phyloP scores from a whole-genome alignment of 108 stramenopile genomes.

The Skeletonema marinoi region DNA sequence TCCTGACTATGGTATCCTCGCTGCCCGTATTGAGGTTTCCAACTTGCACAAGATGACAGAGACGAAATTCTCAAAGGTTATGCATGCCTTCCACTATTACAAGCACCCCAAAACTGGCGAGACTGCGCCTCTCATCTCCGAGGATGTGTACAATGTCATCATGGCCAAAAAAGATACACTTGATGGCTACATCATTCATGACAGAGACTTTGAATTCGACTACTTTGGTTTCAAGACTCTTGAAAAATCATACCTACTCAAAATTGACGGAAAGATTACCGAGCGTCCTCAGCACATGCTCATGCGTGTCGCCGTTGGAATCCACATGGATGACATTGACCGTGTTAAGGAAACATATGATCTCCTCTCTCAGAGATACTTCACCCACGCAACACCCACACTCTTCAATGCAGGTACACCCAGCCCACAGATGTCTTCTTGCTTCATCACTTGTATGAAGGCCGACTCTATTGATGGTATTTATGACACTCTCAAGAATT shows the following conservation, averaged over 20 bases:
- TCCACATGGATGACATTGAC: slow-evolving; percentile 94
- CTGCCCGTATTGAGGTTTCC: too few species aligned
- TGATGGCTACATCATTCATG: too few species aligned
- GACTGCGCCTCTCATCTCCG: too few species aligned
- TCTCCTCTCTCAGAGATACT: slow-evolving; percentile 91
- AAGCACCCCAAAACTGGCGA: too few species aligned
- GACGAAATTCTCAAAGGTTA: too few species aligned
- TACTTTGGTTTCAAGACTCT: too few species aligned
- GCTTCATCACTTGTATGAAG: slow-evolving; percentile 96
- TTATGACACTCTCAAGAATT: slow-evolving; percentile 98
- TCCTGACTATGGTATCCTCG: too few species aligned
- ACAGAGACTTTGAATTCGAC: too few species aligned
- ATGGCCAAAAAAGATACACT: too few species aligned
- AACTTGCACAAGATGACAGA: too few species aligned
- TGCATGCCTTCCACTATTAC: too few species aligned
- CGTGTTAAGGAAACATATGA: slow-evolving; percentile 95
- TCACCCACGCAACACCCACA: slow-evolving; percentile 99
- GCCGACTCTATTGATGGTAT: slow-evolving; percentile 98
- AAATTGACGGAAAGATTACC: slow-evolving; percentile 89
- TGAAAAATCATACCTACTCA: slow-evolving; percentile 96
- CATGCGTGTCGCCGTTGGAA: slow-evolving; percentile 98
- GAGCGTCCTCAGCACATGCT: slow-evolving; percentile 94
- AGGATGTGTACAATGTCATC: too few species aligned
- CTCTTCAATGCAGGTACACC: slow-evolving; percentile 98
- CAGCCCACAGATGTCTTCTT: slow-evolving; percentile 97